phyloP scores from a whole-genome alignment of 75 land plant genomes.

The Sequoia sempervirens region DNA sequence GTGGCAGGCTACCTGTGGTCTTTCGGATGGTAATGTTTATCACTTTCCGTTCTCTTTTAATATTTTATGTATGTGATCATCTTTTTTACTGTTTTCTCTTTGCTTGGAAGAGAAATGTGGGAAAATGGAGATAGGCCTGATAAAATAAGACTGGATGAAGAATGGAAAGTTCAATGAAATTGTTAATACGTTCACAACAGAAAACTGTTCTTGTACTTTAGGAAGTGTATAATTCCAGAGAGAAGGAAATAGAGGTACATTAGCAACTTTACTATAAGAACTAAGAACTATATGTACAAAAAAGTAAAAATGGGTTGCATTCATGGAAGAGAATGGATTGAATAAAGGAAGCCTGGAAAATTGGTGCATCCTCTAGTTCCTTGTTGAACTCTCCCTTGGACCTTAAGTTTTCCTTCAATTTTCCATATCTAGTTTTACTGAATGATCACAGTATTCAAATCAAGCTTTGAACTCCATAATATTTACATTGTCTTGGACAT shows the following conservation, averaged over 20 bases:
- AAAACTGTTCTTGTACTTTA: not conserved
- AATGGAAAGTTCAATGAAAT: not conserved
- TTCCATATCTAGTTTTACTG: too few relatives aligned
- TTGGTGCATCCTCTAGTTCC: too few relatives aligned
- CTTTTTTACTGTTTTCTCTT: not conserved
- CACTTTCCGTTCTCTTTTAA: not conserved
- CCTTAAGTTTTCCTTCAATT: too few relatives aligned
- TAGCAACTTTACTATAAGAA: not conserved
- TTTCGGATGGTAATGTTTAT: not conserved
- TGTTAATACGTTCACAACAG: not conserved
- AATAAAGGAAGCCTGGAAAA: too few relatives aligned
- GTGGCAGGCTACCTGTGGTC: not conserved
- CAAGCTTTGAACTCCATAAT: too few relatives aligned
- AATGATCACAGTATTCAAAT: too few relatives aligned
- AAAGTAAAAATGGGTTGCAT: not conserved
- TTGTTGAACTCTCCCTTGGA: too few relatives aligned
- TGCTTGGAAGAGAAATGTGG: not conserved
- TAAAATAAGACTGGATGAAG: not conserved
- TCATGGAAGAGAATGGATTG: too few relatives aligned
- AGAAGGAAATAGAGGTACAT: not conserved
- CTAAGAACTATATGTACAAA: not conserved
- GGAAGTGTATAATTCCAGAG: not conserved
- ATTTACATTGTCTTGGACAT: too few relatives aligned
- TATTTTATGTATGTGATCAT: not conserved
- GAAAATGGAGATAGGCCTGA: not conserved